Percentiles rank a stretch among this genome's conserved stretches.
Conservation (phyloP, 2,329 filamentous ascomycete species). For the Colletotrichum lini region DNA sequence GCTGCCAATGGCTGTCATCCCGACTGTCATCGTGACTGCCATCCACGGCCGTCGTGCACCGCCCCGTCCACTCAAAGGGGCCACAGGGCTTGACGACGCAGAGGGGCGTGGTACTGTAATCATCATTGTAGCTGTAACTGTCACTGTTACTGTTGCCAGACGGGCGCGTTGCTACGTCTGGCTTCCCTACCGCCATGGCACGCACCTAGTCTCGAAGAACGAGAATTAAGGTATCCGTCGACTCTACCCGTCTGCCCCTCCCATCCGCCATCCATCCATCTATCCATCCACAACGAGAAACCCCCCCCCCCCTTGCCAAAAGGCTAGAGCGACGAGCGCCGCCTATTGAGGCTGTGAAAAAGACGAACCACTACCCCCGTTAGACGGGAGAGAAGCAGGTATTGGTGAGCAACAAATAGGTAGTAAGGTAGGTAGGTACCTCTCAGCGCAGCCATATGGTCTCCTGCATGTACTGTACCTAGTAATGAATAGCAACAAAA, state of each 20-base stretch:
- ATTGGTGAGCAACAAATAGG: background rate
- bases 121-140: background rate
- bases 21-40: background rate
- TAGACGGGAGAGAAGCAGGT: conserved; percentile 8
- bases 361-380: background rate
- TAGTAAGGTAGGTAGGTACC: background rate
- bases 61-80: background rate
- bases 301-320: background rate
- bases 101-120: background rate
- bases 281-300: background rate
- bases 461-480: no score
- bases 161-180: conserved; percentile 6
- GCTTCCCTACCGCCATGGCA: conserved; percentile 1
- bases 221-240: conserved; percentile 17
- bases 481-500: conserved; percentile 27
- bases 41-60: background rate
- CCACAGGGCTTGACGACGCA: background rate
- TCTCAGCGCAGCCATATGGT: background rate
- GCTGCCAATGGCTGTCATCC: no score
- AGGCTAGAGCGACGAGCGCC: conserved; percentile 1
- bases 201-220: conserved; percentile 2
- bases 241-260: conserved; percentile 16
- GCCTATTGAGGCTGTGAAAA: conserved; percentile 32
- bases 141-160: background rate
- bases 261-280: background rate